Evolutionary conservation across 257 asterid genomes (phyloP), one percentile per base, ranked within the genome.

Genomic region (Plectranthus barbatus): DNA sequence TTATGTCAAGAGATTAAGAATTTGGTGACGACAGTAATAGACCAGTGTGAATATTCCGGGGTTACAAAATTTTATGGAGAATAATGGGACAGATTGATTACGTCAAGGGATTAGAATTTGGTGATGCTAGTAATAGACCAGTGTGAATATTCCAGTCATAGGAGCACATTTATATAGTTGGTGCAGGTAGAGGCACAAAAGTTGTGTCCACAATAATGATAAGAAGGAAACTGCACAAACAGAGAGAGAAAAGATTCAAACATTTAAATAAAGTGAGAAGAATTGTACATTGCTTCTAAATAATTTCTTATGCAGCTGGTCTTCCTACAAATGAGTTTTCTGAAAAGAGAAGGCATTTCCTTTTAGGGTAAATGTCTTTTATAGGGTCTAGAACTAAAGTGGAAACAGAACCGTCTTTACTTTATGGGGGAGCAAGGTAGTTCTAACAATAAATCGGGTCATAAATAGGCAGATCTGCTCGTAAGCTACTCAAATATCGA

Each of bases 391-490:
- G 40, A 54, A 26, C 24, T 10, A 14, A 45, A 36, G 36, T 53
- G 47, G 45, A 21, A 29, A 44, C 6, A 36, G 2, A 5, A 62
- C 4, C 34, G 12, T 55, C 64, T 45, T 53, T 14, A 45, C 64
- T 45, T 53, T 14, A 45, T 56, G 56, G 21, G 44, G 50, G 21
- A 49, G 29, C 48, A 66, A 9, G 44, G 46, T 33, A 72, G 64
- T 60, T 53, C 62, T 17, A 21, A 47, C 11, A 56, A 48, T 41
- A n/a, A 11, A 11, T 5, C 29, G 48, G 37, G 54, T 26, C n/a
- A n/a, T n/a, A n/a, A n/a, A n/a, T n/a, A n/a, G n/a, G n/a, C n/a
- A n/a, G n/a, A n/a, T n/a, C n/a, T n/a, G n/a, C n/a, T n/a, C n/a
- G n/a, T n/a, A n/a, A n/a, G n/a, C n/a, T n/a, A n/a, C n/a, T n/a